phyloP scores from a whole-genome alignment of 129 eudicot species.

The Flaveria trinervia region DNA sequence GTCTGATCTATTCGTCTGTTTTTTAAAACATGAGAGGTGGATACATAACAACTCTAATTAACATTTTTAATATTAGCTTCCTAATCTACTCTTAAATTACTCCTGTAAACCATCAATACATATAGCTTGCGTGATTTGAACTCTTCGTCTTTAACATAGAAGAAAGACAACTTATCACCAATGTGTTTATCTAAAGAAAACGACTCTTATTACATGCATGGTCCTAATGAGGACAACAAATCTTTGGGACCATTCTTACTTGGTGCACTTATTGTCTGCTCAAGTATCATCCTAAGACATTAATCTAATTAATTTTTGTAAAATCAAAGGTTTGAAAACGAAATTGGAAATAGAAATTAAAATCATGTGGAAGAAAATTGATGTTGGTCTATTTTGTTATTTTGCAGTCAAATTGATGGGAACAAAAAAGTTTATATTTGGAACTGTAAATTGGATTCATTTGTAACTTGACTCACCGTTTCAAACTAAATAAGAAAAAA shows the following conservation, averaged over 20 bases:
- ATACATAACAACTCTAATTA: too few species aligned
- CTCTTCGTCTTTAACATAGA: too few species aligned
- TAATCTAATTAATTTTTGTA: not conserved
- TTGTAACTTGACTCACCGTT: slow-evolving; percentile 25
- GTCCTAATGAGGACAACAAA: slow-evolving; percentile 7
- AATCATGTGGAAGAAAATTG: not conserved
- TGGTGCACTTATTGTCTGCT: slow-evolving; percentile 10
- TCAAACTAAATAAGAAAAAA: slow-evolving; percentile 13
- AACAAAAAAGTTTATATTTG: slow-evolving; percentile 31
- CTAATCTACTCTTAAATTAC: too few species aligned
- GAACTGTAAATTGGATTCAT: slow-evolving; percentile 18
- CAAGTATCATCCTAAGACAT: slow-evolving; percentile 4
- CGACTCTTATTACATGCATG: slow-evolving; percentile 6
- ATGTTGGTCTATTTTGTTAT: slow-evolving; percentile 3
- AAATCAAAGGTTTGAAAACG: slow-evolving; percentile 6
- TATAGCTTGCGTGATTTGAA: too few species aligned
- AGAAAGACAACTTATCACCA: too few species aligned
- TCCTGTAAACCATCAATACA: too few species aligned
- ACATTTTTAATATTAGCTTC: too few species aligned
- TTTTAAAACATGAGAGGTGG: too few species aligned
- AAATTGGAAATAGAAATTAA: not conserved
- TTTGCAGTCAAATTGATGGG: slow-evolving; percentile 31
- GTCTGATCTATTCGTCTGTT: not conserved
- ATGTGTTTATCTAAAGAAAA: too few species aligned
- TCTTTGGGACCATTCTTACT: slow-evolving; percentile 12